Conservation (phyloP, 495 filamentous ascomycete species). For the Aspergillus funiculosus region DNA sequence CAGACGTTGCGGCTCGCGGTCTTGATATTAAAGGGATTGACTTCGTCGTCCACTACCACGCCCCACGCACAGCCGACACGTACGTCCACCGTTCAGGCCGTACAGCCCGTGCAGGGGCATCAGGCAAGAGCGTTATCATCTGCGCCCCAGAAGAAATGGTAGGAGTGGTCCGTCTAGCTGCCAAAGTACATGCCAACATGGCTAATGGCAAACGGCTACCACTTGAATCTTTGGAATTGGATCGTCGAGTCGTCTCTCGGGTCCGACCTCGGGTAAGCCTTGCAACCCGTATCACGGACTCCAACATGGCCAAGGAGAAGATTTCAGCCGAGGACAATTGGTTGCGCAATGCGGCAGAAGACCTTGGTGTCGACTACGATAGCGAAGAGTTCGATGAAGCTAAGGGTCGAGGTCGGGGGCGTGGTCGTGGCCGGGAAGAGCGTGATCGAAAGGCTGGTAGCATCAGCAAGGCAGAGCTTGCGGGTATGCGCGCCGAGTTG, state of each 20-base stretch:
- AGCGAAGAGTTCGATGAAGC: constrained; percentile 71
- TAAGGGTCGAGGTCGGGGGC: constrained; percentile 59
- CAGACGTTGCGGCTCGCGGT: constrained; percentile 93
- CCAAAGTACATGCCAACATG: constrained; percentile 69
- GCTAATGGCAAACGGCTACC: constrained; percentile 52
- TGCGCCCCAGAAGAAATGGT: constrained; percentile 88
- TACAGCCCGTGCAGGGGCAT: constrained; percentile 75
- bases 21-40: constrained; percentile 88
- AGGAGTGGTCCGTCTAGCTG: constrained; percentile 74
- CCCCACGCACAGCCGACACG: constrained; percentile 82
- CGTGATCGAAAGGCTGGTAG: constrained; percentile 64
- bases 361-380: constrained; percentile 90
- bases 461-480: constrained; percentile 66
- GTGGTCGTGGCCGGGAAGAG: constrained; percentile 62
- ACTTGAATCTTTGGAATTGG: constrained; percentile 73
- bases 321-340: constrained; percentile 76
- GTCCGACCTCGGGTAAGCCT: constrained; percentile 68
- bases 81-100: constrained; percentile 96
- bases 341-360: constrained; percentile 78
- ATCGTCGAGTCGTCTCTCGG: constrained; percentile 68
- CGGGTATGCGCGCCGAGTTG: constrained; percentile 37
- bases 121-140: constrained; percentile 76
- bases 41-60: constrained; percentile 88
- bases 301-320: constrained; percentile 78
- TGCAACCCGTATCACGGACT: constrained; percentile 79